Evolutionary conservation across 2,329 filamentous ascomycete species (phyloP).

Genomic region (Calonectria ilicicola): DNA sequence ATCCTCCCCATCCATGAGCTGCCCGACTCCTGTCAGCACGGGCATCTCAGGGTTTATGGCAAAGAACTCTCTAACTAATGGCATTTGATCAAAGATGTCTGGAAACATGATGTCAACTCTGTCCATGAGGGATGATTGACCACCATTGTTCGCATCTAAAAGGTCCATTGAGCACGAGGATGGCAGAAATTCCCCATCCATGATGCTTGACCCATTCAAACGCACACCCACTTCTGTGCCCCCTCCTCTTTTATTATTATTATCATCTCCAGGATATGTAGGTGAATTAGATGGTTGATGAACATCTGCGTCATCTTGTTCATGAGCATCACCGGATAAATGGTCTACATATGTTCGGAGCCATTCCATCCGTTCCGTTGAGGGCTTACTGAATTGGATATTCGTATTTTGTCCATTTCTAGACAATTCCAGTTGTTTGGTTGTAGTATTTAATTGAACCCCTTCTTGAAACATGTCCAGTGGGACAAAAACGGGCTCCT

Average conservation of each 20-base stretch:
- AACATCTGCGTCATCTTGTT: not conserved
- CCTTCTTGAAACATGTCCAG: not conserved
- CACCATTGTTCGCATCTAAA: not conserved
- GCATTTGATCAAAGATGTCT: constrained; percentile 10
- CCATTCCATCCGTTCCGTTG: not conserved
- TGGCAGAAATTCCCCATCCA: not conserved
- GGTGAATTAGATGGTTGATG: no score
- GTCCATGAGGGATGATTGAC: not conserved
- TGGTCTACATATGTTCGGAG: constrained; percentile 16
- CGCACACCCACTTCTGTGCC: not conserved
- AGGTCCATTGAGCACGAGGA: not conserved
- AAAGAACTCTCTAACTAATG: constrained; percentile 12
- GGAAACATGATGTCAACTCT: not conserved
- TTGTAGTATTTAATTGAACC: not conserved
- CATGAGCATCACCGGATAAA: constrained; percentile 5
- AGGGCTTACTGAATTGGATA: not conserved
- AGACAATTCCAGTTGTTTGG: not conserved
- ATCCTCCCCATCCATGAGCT: constrained; percentile 1
- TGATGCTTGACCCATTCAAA: not conserved
- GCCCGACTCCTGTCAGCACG: not conserved
- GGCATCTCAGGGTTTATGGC: constrained; percentile 8
- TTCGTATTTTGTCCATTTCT: not conserved
- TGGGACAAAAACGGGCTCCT: constrained; percentile 7
- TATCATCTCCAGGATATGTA: not conserved
- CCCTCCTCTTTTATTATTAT: not conserved